Evolutionary conservation across 805 yeast genomes (phyloP), one percentile per base, ranked within the genome.

Genomic region (Metschnikowia colocasiae): DNA sequence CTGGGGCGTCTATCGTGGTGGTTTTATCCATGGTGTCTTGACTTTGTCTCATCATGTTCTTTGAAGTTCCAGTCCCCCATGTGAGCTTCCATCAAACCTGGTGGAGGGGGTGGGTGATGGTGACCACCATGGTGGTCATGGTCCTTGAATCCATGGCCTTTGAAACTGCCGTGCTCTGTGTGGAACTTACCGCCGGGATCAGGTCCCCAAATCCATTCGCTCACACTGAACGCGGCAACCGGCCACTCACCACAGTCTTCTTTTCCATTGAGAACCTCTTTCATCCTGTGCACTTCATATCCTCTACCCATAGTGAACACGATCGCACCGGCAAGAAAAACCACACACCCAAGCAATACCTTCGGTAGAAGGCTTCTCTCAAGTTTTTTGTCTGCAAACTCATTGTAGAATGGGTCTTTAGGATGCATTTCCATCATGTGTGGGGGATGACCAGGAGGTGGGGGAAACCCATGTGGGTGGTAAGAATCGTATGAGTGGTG

Each of bases 241-340:
- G 19, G 13, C 38, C 33, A 19, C 13, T 13, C 23, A 10, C 13
- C 19, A 13, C 27, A 20, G 33, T 20, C 42, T 12, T 27, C 33
- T 19, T 20, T 7, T 13, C 30, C 43, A 26, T 22, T 30, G n/a
- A 40, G 27, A n/a, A 23, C 23, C n/a, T 32, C n/a, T 18, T 31
- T 25, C 8, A 41, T 16, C n/a, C 22, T 35, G 44, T 49, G 47
- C 40, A 43, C 34, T 40, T 56, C 56, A 34, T 51, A 56, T 15
- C 45, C 34, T 41, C 59, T 49, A 25, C 59, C 59, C 38, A 53
- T 35, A 18, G 51, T 44, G 48, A 56, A 56, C 32, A 55, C 30
- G 13, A 51, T 31, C 30, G 50, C 50, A 6, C 57, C 59, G 2
- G 51, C 51, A 10, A 52, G 47, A 5, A 46, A 43, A 18, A 42